Evolutionary conservation across 2,329 filamentous ascomycete genomes (phyloP), one percentile per base, ranked within the genome.

Genomic region (Botrytis galanthina): DNA sequence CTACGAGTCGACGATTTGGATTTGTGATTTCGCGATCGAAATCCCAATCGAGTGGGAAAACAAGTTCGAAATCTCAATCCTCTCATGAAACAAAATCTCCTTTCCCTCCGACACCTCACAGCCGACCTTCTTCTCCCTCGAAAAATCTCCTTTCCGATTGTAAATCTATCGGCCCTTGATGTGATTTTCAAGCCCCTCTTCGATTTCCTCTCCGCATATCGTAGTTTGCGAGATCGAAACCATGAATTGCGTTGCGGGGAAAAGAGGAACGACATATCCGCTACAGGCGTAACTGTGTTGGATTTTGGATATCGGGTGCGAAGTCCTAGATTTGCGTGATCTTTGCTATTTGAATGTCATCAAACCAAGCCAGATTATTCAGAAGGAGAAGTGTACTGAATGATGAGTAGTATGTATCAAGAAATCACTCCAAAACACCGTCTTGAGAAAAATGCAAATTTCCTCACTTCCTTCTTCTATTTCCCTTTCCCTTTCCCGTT

Each of bases 141-240:
- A 16, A 29, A 54, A 1, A 8, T 1, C 37, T 39, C 9, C 37
- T 39, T 39, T 39, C 37, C 37, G 9, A 39, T 12, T 29, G 4
- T 8, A 1, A 54, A 54, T 54, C 26, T 54, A 0, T 8, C 48
- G 1, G n/a, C 10, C 22, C 26, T 12, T 0, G 1, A n/a, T 51
- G 0, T 2, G 0, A 26, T n/a, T 22, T 2, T 51, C 22, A 5
- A 14, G 3, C 4, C 22, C 10, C 1, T 51, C 48, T n/a, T 51
- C 2, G 4, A 51, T n/a, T 14, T 51, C 0, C 22, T 26, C 22
- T 7, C 10, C 26, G 1, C 4, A 1, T 3, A 51, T 18, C 51
- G 26, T 8, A n/a, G 2, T 29, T 54, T 3, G 14, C 51, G n/a
- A 0, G 12, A 29, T 14, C 51, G 14, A 18, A 16, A 16, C 2